Evolutionary conservation across 805 yeast species (phyloP), one percentile per base, ranked within the genome.

Genomic region (Candida ulmi): DNA sequence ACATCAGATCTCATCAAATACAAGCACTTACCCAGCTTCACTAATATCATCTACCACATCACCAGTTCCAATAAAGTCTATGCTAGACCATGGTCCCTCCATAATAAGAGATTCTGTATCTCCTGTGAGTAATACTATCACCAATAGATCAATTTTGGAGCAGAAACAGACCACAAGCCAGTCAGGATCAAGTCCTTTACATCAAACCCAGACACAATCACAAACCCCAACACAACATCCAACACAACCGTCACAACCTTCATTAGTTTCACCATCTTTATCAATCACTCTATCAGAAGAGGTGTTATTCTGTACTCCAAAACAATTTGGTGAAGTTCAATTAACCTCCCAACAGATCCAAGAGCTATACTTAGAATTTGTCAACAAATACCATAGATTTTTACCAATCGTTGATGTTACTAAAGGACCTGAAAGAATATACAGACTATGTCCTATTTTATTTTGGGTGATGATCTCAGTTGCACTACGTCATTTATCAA

Each of bases 391-490:
- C 55, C 97, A 91, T 59, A 84, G 87, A 1, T 79, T 84, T 37
- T 57, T 93, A 35, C 98, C 98, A 0, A 84, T 91, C 1, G 93
- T 91, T 3, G 95, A 91, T 55, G 73, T 91, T 2, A 47, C 67
- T 7, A 76, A 74, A 44, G 96, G 96, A 9, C 93, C 95, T 1
- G 97, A 88, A 50, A 66, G 78, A 35, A 72, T 90, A 8, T 86
- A 84, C 58, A 62, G 77, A 42, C 68, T 85, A 15, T 88, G 96
- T 42, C 96, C 97, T 0, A 82, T 91, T 3, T 65, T 91, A 16
- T 91, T 91, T 55, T 91, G 99, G 99, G 90, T 91, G 0, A 80
- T 91, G 13, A 80, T 90, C 78, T 76, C 88, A 30, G 83, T 88
- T 1, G 86, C 95, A 0, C 64, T 88, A 33, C 72, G 99, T 43